A percentile compares a stretch with the other conserved stretches of the same genome.
These are phyloP conservation scores for Globisporangium middletonii DNA, from an alignment of 352 stramenopile species.

Conservation along the genomic window DNA sequence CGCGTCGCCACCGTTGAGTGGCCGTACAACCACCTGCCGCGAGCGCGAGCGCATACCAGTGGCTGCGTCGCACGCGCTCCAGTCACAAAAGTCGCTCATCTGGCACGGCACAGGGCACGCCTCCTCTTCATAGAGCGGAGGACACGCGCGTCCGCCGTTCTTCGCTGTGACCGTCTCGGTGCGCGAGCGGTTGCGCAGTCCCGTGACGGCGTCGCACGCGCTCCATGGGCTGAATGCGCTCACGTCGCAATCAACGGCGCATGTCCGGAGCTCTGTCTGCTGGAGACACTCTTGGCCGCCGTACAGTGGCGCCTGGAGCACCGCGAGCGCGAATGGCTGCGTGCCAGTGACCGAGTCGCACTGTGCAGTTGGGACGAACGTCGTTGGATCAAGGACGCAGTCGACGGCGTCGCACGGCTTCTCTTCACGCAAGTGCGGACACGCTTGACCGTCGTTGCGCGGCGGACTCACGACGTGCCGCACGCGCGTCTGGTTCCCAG, in stretches of 20 bases:
- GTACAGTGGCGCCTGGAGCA: constrained; percentile 25
- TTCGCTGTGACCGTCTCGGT: constrained; percentile 16
- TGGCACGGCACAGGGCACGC: constrained; percentile 42
- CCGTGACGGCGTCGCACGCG: constrained; percentile 22
- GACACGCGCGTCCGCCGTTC: constrained; percentile 33
- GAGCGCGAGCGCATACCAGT: constrained; percentile 19
- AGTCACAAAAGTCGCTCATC: constrained; percentile 23
- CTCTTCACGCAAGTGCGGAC: constrained; percentile 21
- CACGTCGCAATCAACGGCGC: constrained; percentile 35
- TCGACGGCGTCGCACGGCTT: constrained; percentile 30
- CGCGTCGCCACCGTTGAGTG: constrained; percentile 27
- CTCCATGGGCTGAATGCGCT: constrained; percentile 33
- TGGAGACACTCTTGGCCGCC: constrained; percentile 24
- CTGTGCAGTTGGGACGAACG: constrained; percentile 23
- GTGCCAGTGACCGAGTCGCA: constrained; percentile 13
- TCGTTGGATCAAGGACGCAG: constrained; percentile 30
- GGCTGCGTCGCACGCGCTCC: constrained; percentile 25
- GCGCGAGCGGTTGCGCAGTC: constrained; percentile 30
- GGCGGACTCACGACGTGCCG: constrained; percentile 26
- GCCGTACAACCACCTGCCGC: constrained; percentile 17
- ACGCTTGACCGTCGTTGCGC: constrained; percentile 23
- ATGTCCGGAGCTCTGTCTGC: constrained; percentile 20
- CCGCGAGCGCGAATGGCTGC: constrained; percentile 24
- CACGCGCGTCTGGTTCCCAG: constrained; percentile 24
- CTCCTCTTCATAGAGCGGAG: constrained; percentile 17